Percentiles rank a stretch among this genome's conserved stretches.
phyloP scores from a whole-genome alignment of 2,329 filamentous ascomycete genomes.

The Corinectria fuckeliana region DNA sequence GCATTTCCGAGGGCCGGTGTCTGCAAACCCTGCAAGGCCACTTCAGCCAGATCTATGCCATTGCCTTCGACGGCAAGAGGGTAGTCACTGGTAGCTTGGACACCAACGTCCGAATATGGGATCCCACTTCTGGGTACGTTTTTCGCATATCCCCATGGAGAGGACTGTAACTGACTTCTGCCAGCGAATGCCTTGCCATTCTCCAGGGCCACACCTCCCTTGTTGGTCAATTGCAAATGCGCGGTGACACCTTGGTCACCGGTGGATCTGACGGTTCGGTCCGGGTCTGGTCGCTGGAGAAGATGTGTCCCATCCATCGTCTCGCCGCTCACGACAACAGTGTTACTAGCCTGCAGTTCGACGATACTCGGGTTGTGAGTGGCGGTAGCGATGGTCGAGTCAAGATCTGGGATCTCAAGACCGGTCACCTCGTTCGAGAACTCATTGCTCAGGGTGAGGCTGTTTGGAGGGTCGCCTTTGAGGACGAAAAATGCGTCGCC shows the following conservation, averaged over 20 bases:
- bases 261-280: constrained; percentile 96
- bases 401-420: constrained; percentile 97
- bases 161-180: constrained; percentile 40
- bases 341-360: constrained; percentile 96
- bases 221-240: constrained; percentile 95
- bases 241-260: constrained; percentile 91
- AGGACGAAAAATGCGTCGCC: constrained; percentile 97
- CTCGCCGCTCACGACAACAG: constrained; percentile 97
- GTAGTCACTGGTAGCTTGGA: constrained; percentile 96
- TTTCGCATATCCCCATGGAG: background rate
- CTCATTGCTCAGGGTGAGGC: constrained; percentile 90
- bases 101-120: constrained; percentile 97
- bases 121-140: constrained; percentile 83
- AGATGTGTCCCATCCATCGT: constrained; percentile 90
- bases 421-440: constrained; percentile 87
- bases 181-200: constrained; percentile 81
- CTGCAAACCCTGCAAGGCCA: constrained; percentile 89
- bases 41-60: constrained; percentile 98
- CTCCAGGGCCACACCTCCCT: constrained; percentile 96
- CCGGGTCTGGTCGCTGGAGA: constrained; percentile 91
- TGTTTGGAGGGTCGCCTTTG: constrained; percentile 97
- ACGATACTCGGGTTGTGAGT: constrained; percentile 92
- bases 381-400: constrained; percentile 97
- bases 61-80: constrained; percentile 92
- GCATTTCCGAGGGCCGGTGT: constrained; percentile 93